Conservation (phyloP, 495 filamentous ascomycete species). For the Aspergillus cavernicola region DNA sequence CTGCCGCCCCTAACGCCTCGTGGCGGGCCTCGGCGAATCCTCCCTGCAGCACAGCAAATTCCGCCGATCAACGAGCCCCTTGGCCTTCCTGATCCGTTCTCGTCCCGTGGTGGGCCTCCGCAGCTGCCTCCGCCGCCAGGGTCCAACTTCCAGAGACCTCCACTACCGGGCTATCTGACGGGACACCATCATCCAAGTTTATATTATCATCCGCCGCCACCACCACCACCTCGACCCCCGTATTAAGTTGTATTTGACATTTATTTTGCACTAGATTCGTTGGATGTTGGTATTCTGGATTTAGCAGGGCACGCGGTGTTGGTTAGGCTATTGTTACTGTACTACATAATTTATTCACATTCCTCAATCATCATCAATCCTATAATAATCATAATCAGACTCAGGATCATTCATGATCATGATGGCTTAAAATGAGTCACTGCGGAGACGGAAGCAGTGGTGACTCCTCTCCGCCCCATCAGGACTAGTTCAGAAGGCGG, state of each 20-base stretch:
- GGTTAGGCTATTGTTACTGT: constrained; percentile 2
- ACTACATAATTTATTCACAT: constrained; percentile 10
- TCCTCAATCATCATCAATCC: too few species aligned
- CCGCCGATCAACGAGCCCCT: constrained; percentile 26
- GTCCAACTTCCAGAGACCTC: constrained; percentile 37
- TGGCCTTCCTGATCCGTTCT: constrained; percentile 36
- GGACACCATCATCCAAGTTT: constrained; percentile 20
- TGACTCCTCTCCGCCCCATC: constrained; percentile 19
- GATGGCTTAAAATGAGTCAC: constrained; percentile 19
- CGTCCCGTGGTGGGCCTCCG: constrained; percentile 32
- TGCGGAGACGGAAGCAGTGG: constrained; percentile 5
- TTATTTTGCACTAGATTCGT: constrained; percentile 7
- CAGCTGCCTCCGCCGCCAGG: constrained; percentile 41
- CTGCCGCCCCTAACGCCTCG: constrained; percentile 36
- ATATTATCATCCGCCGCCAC: constrained; percentile 23
- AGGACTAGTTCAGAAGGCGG: constrained; percentile 18
- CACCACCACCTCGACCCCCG: constrained; percentile 19
- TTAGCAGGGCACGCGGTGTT: constrained; percentile 2
- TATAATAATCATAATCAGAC: too few species aligned
- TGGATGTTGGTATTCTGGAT: constrained; percentile 4
- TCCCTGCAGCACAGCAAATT: constrained; percentile 34
- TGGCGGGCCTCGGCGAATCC: constrained; percentile 36
- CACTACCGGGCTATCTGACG: constrained; percentile 29
- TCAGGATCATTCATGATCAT: too few species aligned
- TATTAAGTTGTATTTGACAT: constrained; percentile 11